Base-by-base conservation (phyloP, 352 stramenopile species). In the Blastocystis sp. region DNA sequence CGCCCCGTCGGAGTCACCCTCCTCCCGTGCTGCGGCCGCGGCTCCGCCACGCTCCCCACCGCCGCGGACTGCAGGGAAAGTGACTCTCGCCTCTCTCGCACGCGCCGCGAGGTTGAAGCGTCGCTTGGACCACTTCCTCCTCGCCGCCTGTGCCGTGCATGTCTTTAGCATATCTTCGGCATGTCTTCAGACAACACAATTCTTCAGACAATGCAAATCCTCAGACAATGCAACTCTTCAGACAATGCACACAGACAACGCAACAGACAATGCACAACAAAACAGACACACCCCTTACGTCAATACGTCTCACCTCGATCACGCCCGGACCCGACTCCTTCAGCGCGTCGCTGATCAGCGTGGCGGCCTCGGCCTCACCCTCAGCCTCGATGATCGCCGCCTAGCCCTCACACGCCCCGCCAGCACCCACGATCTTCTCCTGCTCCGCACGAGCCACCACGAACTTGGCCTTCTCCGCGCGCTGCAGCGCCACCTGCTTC, bases 401-500 rank as follows among this genome's bases (percentile, higher is more conserved):
- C 90, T 96, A 92, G 66, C 91, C 92, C 28, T 62, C 43, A 77
- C 52, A 60, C n/a, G n/a, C 21, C 52, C 52, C 40, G 14, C 10
- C 52, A 42, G 96, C 91, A 57, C 91, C 90, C 34, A 93, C 94
- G 89, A 94, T 93, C 66, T 94, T 92, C 91, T 99, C 97, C 92
- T 99, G 97, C 89, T 99, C 97, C n/a, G 97, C 97, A 90, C 95
- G 96, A 90, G 95, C 94, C 68, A 99, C 97, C 21, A 99, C 94
- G 90, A 98, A 99, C 90, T 98, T 98, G 91, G 98, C 95, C 76
- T 96, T 95, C 91, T 99, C 97, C 19, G 97, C 97, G 74, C 99
- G 96, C 92, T 99, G 97, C 89, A 97, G 96, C 48, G 97, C 97
- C 45, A 99, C 97, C 92, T 99, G 97, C 93, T 99, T 99, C 87